phyloP scores from a whole-genome alignment of 257 asterid genomes.

The Solanum bulbocastanum region DNA sequence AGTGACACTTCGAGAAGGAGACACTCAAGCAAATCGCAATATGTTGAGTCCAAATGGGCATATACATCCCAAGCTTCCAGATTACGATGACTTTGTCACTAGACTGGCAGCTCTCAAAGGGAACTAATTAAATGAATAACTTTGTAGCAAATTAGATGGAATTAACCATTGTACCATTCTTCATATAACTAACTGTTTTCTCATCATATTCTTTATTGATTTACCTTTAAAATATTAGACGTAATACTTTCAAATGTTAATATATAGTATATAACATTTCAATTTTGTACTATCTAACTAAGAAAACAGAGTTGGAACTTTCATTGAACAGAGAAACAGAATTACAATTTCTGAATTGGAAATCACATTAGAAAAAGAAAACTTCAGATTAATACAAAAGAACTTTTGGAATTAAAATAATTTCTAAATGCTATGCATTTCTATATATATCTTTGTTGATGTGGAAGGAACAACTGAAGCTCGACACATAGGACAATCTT shows the following conservation, averaged over 20 bases:
- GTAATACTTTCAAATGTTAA: too few species aligned
- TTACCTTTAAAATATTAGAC: too few species aligned
- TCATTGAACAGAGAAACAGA: too few species aligned
- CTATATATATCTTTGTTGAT: background rate
- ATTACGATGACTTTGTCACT: slow-evolving; percentile 68
- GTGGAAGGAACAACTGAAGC: background rate
- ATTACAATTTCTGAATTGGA: too few species aligned
- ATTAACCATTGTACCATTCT: background rate
- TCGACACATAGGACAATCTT: background rate
- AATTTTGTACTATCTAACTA: too few species aligned
- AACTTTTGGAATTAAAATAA: background rate
- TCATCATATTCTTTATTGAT: background rate
- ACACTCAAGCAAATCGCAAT: slow-evolving; percentile 30
- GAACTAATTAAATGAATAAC: background rate
- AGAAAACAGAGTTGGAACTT: too few species aligned
- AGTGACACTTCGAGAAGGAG: slow-evolving; percentile 17
- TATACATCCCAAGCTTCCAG: slow-evolving; percentile 68
- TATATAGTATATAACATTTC: too few species aligned
- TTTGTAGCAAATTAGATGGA: background rate
- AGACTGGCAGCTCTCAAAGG: slow-evolving; percentile 31
- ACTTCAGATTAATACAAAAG: background rate
- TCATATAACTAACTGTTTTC: background rate
- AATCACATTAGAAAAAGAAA: background rate
- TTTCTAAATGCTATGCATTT: background rate
- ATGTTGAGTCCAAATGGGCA: slow-evolving; percentile 19